These are phyloP conservation scores for Phoma sp. DNA, from an alignment of 2,329 filamentous ascomycete genomes.

Conservation along the genomic window DNA sequence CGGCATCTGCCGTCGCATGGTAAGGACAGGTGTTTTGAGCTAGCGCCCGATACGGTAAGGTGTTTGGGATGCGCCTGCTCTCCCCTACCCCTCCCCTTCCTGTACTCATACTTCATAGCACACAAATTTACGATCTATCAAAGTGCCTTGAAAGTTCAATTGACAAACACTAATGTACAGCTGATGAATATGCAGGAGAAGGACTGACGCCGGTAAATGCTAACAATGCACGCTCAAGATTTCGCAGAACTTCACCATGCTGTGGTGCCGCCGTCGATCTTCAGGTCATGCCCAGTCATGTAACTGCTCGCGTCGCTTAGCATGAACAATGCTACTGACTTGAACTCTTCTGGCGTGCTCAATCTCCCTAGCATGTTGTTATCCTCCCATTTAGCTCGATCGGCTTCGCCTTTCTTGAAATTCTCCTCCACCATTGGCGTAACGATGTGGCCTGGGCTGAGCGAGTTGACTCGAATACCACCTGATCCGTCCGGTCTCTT, in stretches of 20 bases:
- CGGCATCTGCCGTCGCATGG: constrained; percentile 18
- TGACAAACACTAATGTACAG: neutral
- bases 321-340: constrained; percentile 43
- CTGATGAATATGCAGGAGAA: neutral
- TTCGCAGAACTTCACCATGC: constrained; percentile 35
- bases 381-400: constrained; percentile 70
- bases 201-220: neutral
- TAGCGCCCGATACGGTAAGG: constrained; percentile 21
- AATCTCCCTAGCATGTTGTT: constrained; percentile 76
- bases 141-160: too few relatives aligned
- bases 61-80: constrained; percentile 7
- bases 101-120: neutral
- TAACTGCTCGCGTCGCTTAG: constrained; percentile 45
- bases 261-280: constrained; percentile 44
- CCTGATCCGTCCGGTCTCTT: constrained; percentile 56
- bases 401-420: constrained; percentile 72
- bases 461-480: constrained; percentile 77
- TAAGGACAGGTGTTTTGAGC: constrained; percentile 45
- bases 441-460: constrained; percentile 78
- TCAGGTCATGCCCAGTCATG: constrained; percentile 45
- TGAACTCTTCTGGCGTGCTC: constrained; percentile 44
- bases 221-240: neutral
- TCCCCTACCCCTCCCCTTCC: neutral
- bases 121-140: neutral
- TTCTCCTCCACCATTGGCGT: constrained; percentile 83